phyloP scores from a whole-genome alignment of 1,284 basidiomycete genomes.

The Trichosporon ovoides region DNA sequence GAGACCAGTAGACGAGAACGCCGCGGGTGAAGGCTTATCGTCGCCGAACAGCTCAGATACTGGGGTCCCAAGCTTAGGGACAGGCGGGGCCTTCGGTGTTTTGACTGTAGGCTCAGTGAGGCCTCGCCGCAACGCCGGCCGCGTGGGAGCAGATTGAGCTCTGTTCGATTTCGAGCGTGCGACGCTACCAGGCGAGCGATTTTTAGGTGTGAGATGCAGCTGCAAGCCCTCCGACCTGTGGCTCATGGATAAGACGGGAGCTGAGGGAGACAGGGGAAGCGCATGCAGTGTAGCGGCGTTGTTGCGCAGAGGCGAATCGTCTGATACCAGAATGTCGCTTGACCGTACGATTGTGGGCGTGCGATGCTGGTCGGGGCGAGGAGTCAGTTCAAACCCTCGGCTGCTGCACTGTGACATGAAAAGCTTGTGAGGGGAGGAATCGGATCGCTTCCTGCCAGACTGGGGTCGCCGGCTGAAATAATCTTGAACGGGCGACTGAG shows the following conservation, averaged over 20 bases:
- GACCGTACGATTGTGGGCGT: not conserved
- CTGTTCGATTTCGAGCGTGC: not conserved
- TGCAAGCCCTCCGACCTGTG: not conserved
- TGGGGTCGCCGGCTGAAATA: not conserved
- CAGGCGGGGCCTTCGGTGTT: slow-evolving; percentile 5
- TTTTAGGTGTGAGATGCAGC: not conserved
- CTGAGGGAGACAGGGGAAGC: not conserved
- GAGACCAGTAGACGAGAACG: slow-evolving; percentile 45
- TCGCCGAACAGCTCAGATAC: slow-evolving; percentile 37
- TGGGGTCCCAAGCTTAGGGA: slow-evolving; percentile 26
- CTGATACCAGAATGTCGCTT: not conserved
- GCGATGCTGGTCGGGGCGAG: not conserved
- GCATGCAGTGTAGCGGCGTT: not conserved
- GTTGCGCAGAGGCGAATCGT: not conserved
- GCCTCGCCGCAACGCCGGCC: slow-evolving; percentile 32
- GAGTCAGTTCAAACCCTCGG: not conserved
- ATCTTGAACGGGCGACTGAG: not conserved
- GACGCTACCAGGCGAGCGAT: not conserved
- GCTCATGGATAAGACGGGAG: not conserved
- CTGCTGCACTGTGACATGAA: not conserved
- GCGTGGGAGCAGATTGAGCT: not conserved
- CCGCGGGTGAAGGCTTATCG: slow-evolving; percentile 44
- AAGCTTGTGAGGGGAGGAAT: not conserved
- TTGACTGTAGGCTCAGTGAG: slow-evolving; percentile 27
- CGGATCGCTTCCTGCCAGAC: not conserved